phyloP scores from a whole-genome alignment of 2,329 filamentous ascomycete genomes.

The Ophiocordyceps australis region DNA sequence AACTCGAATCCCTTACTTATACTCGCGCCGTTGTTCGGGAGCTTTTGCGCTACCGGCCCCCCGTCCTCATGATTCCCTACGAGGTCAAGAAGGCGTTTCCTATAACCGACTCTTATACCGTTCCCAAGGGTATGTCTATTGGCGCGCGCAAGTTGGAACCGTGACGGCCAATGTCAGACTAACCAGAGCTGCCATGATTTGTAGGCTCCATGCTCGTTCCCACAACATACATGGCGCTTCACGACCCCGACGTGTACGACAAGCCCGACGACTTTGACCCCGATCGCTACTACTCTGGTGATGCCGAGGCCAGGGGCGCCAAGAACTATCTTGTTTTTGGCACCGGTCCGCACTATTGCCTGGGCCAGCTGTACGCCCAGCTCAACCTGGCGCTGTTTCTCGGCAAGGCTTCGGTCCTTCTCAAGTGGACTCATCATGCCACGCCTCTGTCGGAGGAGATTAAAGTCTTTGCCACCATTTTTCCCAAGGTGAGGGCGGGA shows the following conservation, averaged over 20 bases:
- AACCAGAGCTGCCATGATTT: too few species aligned
- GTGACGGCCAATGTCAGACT: too few species aligned
- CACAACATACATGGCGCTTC: constrained; percentile 75
- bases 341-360: constrained; percentile 88
- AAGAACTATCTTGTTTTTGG: constrained; percentile 98
- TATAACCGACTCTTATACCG: constrained; percentile 73
- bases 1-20: constrained; percentile 76
- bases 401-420: constrained; percentile 70
- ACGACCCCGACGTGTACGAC: constrained; percentile 82
- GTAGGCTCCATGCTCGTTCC: constrained; percentile 82
- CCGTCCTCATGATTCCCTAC: constrained; percentile 95
- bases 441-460: constrained; percentile 82
- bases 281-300: constrained; percentile 78
- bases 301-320: constrained; percentile 65
- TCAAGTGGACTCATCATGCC: constrained; percentile 81
- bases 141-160: too few species aligned
- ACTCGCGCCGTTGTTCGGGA: constrained; percentile 86
- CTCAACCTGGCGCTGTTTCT: constrained; percentile 78
- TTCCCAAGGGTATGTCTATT: constrained; percentile 54
- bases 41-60: constrained; percentile 82
- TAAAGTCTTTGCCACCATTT: constrained; percentile 96
- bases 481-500: constrained; percentile 55
- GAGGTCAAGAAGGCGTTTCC: constrained; percentile 90
- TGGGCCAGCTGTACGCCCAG: constrained; percentile 83
- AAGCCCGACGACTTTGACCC: constrained; percentile 81